These are phyloP conservation scores for Kluyveromyces sp. DNA, from an alignment of 1,139 yeast genomes.

Conservation along the genomic window DNA sequence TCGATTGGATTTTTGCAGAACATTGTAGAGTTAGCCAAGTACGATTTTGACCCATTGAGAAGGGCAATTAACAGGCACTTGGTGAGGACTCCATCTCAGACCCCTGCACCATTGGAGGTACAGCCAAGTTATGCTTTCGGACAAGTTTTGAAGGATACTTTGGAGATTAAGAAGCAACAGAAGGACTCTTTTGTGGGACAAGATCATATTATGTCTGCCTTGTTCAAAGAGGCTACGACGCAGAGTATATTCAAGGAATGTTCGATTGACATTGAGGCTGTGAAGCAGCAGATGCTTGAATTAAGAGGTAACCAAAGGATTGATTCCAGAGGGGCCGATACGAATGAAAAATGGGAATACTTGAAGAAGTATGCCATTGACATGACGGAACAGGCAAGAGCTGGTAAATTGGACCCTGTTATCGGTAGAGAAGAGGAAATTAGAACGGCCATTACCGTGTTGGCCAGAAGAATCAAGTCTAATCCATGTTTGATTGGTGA, in stretches of 20 bases:
- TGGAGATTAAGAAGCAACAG: conserved; percentile 73
- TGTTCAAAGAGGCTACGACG: conserved; percentile 69
- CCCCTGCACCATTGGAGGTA: conserved; percentile 76
- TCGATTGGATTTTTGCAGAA: conserved; percentile 63
- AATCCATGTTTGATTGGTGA: conserved; percentile 97
- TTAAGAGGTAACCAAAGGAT: conserved; percentile 88
- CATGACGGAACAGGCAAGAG: conserved; percentile 85
- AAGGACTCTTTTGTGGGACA: conserved; percentile 90
- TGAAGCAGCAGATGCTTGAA: conserved; percentile 74
- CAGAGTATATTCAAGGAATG: conserved; percentile 70
- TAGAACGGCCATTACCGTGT: conserved; percentile 84
- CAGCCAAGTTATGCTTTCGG: conserved; percentile 65
- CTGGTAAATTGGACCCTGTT: conserved; percentile 95
- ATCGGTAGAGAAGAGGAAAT: conserved; percentile 99
- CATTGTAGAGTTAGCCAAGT: conserved; percentile 79
- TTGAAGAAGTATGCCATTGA: conserved; percentile 85
- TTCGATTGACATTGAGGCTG: conserved; percentile 56
- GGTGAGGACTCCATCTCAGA: conserved; percentile 79
- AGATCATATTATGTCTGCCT: conserved; percentile 82
- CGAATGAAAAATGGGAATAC: conserved; percentile 77
- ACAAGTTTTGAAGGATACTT: conserved; percentile 60
- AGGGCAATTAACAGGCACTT: conserved; percentile 72
- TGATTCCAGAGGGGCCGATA: conserved; percentile 91
- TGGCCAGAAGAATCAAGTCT: conserved; percentile 92
- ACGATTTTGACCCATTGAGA: conserved; percentile 77